Evolutionary conservation across 1,284 basidiomycete genomes (phyloP).

Genomic region (Butyriboletus appendiculatus): DNA sequence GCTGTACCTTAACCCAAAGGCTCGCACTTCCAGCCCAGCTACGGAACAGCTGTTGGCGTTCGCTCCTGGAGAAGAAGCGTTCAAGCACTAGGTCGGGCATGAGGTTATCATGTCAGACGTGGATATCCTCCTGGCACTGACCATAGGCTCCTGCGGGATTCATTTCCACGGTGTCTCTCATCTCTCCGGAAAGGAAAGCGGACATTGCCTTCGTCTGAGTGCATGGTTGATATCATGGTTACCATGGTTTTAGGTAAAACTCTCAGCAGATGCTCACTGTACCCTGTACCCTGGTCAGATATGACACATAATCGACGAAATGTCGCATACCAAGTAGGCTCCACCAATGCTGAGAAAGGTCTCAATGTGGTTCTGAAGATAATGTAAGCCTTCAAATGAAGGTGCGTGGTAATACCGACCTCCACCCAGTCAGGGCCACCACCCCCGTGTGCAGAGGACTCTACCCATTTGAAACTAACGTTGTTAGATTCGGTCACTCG

Average conservation of each 20-base stretch:
- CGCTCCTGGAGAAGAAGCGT: constrained; percentile 87
- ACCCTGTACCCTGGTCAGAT: constrained; percentile 45
- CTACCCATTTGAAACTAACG: constrained; percentile 92
- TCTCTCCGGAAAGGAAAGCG: constrained; percentile 91
- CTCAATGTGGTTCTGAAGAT: constrained; percentile 67
- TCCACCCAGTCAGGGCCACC: constrained; percentile 94
- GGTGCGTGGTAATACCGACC: constrained; percentile 39
- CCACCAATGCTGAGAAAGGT: constrained; percentile 86
- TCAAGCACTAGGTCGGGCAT: constrained; percentile 57
- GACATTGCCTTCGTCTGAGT: constrained; percentile 90
- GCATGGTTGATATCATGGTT: not conserved
- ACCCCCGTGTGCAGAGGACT: constrained; percentile 80
- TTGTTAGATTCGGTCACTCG: constrained; percentile 4
- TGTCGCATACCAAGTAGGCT: constrained; percentile 70
- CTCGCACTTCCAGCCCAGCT: constrained; percentile 95
- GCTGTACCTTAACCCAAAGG: constrained; percentile 83
- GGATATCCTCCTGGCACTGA: constrained; percentile 29
- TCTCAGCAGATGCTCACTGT: constrained; percentile 53
- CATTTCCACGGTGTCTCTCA: constrained; percentile 95
- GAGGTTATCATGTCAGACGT: not conserved
- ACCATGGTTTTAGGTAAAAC: not conserved
- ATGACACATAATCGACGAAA: not conserved
- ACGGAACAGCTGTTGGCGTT: constrained; percentile 90
- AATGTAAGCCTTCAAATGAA: not conserved
- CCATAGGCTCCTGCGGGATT: constrained; percentile 86